These are phyloP conservation scores for Tagetes patula DNA, from an alignment of 129 eudicot genomes.

Conservation along the genomic window DNA sequence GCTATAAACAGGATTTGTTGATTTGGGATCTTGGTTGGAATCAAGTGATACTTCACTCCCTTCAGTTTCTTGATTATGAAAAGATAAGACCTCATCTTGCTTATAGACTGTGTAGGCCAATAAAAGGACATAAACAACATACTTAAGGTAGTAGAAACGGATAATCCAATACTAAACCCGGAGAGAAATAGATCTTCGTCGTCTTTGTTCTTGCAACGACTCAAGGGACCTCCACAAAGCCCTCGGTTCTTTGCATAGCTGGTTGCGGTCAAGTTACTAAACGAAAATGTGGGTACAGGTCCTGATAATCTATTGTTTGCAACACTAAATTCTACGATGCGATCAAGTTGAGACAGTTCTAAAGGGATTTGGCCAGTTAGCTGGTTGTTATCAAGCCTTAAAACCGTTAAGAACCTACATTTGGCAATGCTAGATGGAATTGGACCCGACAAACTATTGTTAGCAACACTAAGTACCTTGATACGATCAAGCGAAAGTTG, in stretches of 20 bases:
- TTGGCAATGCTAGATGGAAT: slow-evolving; percentile 12
- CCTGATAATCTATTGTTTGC: slow-evolving; percentile 2
- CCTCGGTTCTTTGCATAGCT: slow-evolving; percentile 42
- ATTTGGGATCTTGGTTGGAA: neutral
- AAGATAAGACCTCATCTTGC: slow-evolving; percentile 28
- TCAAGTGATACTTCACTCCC: slow-evolving; percentile 19
- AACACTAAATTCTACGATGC: neutral
- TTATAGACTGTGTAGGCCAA: slow-evolving; percentile 20
- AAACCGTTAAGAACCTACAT: slow-evolving; percentile 26
- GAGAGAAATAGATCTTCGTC: slow-evolving; percentile 28
- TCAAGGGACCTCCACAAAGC: slow-evolving; percentile 44
- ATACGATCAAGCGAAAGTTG: slow-evolving; percentile 33
- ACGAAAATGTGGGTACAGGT: neutral
- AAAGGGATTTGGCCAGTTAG: slow-evolving; percentile 38
- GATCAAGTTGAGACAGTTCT: slow-evolving; percentile 20
- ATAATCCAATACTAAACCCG: slow-evolving; percentile 23
- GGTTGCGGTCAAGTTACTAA: neutral
- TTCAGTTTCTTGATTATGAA: slow-evolving; percentile 28
- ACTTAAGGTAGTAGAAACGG: slow-evolving; percentile 22
- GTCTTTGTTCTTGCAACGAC: slow-evolving; percentile 18
- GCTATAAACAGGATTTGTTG: neutral
- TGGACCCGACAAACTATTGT: neutral
- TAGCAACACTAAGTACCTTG: neutral
- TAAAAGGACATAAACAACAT: slow-evolving; percentile 23
- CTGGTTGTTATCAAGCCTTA: slow-evolving; percentile 35